Base-by-base conservation (phyloP, 441 rosid genomes). In the Croton setiger region DNA sequence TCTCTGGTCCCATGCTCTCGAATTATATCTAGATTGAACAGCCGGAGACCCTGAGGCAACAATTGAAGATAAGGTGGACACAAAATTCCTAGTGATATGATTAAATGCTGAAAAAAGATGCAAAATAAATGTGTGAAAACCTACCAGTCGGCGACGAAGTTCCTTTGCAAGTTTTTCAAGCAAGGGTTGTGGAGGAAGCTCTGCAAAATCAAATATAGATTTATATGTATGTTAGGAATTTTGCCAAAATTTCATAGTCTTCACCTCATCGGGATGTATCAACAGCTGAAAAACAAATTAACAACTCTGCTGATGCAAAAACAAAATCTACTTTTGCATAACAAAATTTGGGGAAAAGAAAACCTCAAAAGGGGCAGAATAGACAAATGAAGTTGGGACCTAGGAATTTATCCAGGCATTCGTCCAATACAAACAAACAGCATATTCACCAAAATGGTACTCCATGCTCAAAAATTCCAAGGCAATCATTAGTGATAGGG, bases 141-240 rank as follows among this genome's bases (percentile, higher is more conserved):
- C 43, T 80, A 90, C 96, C 96, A 90, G 72, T 67, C 87, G 78
- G 41, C 76, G 77, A 36, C 93, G 84, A 53, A 93, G 89, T 72
- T 84, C 98, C 78, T 79, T 88, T 35, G 91, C 93, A 66, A 93
- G 90, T 79, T 85, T 86, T 83, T 90, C 93, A 0, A 90, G 87
- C 68, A 90, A 84, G 37, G 88, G 91, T 45, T 83, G 87, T 1
- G 97, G 96, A 56, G 96, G 98, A 80, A 88, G 93, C 84, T 93
- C 98, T 88, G 85, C 83, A 82, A 64, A 27, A 47, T 37, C 61
- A 64, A 53, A 31, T 4, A 76, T 41, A 47, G 49, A 31, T 4
- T 74, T 41, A 47, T 3, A 33, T 49, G 56, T 78, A 60, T 72
- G 35, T 27, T 2, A 73, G 36, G 23, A 14, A 35, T 8, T 52